Percentiles rank a stretch among this genome's conserved stretches.
phyloP scores from a whole-genome alignment of 768 basidiomycete genomes.

The Leccinum boreale region DNA sequence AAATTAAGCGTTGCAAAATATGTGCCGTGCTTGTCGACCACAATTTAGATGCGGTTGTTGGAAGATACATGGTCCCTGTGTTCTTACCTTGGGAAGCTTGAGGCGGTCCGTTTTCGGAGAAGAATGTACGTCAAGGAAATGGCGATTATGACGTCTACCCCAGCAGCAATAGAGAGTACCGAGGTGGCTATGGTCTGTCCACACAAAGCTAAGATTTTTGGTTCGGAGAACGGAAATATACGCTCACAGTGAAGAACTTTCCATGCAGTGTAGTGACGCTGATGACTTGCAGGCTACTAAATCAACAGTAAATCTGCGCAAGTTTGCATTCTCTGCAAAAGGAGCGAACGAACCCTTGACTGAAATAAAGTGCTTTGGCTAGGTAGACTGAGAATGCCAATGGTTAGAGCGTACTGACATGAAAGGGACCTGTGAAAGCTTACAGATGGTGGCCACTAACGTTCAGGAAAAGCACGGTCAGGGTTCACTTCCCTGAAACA shows the following conservation, averaged over 20 bases:
- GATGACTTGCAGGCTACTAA: background rate
- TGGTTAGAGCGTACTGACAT: background rate
- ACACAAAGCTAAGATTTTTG: background rate
- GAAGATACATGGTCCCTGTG: background rate
- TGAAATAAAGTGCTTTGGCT: background rate
- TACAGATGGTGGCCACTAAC: conserved; percentile 4
- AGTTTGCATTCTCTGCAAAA: background rate
- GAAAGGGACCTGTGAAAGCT: background rate
- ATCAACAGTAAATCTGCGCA: background rate
- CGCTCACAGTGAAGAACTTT: background rate
- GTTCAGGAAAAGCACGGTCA: background rate
- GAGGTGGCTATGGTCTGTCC: background rate
- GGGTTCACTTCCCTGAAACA: background rate
- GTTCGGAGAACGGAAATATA: background rate
- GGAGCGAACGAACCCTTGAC: conserved; percentile 2
- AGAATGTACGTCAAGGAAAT: conserved; percentile 6
- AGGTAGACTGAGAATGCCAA: conserved; percentile 2
- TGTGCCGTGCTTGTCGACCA: conserved; percentile 1
- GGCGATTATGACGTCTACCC: conserved; percentile 5
- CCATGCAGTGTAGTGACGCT: background rate
- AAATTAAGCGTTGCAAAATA: conserved; percentile 6
- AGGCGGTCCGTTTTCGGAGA: background rate
- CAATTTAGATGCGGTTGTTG: background rate
- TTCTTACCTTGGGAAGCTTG: background rate
- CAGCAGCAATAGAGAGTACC: background rate